These are phyloP conservation scores for Neurospora africana DNA, from an alignment of 495 filamentous ascomycete species.

Conservation along the genomic window DNA sequence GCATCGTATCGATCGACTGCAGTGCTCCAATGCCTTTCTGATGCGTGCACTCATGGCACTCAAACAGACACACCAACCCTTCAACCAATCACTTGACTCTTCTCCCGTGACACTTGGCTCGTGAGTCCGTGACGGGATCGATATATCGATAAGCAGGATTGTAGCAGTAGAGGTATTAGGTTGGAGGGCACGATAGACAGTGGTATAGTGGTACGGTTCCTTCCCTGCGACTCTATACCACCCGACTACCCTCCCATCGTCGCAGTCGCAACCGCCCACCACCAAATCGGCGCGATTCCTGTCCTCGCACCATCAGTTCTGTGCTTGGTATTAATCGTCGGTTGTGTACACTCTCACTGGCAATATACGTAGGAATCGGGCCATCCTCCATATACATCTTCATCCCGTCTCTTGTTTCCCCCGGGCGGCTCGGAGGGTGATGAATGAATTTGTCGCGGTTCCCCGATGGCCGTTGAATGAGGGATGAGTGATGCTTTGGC, in stretches of 20 bases:
- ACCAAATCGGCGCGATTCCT: conserved; percentile 10
- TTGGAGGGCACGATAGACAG: neutral
- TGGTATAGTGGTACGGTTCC: neutral
- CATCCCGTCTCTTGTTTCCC: neutral
- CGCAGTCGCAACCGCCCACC: neutral
- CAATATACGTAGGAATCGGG: neutral
- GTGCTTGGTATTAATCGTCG: neutral
- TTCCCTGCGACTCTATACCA: neutral
- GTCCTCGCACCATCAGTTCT: neutral
- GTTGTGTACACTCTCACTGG: neutral
- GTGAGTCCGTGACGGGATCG: neutral
- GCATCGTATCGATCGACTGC: neutral
- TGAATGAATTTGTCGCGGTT: no score
- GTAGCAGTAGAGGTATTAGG: neutral
- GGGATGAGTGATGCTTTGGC: no score
- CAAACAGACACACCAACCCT: neutral
- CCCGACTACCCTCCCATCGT: no score
- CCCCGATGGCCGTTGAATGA: no score
- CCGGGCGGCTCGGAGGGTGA: no score
- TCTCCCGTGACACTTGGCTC: neutral
- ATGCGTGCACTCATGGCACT: neutral
- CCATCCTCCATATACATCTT: neutral
- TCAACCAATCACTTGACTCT: neutral
- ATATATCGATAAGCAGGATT: neutral
- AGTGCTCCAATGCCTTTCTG: neutral